These are phyloP conservation scores for Pistacia atlantica DNA, from an alignment of 345 rosid species.

Conservation along the genomic window DNA sequence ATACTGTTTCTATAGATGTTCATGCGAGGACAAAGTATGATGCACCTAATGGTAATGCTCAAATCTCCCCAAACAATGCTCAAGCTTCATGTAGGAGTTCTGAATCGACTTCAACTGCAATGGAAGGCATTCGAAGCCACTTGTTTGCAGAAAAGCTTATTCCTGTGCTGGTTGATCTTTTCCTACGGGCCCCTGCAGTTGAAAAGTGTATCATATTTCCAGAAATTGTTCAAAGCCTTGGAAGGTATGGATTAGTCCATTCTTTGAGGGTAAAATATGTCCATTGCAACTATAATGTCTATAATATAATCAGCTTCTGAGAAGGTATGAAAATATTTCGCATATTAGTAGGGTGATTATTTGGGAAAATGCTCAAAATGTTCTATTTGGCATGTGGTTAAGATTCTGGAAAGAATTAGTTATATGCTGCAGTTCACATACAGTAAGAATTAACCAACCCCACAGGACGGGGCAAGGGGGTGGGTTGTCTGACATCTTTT, in stretches of 20 bases:
- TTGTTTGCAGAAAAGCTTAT: conserved; percentile 79
- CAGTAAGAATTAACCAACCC: background rate
- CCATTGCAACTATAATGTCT: conserved; percentile 1
- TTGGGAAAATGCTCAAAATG: background rate
- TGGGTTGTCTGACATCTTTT: background rate
- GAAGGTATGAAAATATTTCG: background rate
- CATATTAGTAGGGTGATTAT: background rate
- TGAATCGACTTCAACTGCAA: conserved; percentile 29
- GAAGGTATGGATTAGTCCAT: conserved; percentile 58
- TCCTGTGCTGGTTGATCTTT: conserved; percentile 75
- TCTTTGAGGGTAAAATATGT: conserved; percentile 1
- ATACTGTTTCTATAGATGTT: conserved; percentile 33
- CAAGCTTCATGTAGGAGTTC: conserved; percentile 36
- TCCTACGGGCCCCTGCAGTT: conserved; percentile 62
- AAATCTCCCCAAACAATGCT: conserved; percentile 34
- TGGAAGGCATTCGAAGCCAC: conserved; percentile 44
- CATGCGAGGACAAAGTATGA: conserved; percentile 31
- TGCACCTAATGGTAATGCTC: conserved; percentile 46
- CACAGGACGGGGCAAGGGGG: background rate
- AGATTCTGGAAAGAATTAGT: background rate
- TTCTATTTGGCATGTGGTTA: background rate
- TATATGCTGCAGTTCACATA: background rate
- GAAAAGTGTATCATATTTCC: conserved; percentile 72
- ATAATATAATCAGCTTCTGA: background rate
- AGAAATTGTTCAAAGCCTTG: conserved; percentile 82